Percentiles rank a stretch among this genome's conserved stretches.
Evolutionary conservation across 139 green algal genomes (phyloP).

Genomic region (Chlorella sp.): DNA sequence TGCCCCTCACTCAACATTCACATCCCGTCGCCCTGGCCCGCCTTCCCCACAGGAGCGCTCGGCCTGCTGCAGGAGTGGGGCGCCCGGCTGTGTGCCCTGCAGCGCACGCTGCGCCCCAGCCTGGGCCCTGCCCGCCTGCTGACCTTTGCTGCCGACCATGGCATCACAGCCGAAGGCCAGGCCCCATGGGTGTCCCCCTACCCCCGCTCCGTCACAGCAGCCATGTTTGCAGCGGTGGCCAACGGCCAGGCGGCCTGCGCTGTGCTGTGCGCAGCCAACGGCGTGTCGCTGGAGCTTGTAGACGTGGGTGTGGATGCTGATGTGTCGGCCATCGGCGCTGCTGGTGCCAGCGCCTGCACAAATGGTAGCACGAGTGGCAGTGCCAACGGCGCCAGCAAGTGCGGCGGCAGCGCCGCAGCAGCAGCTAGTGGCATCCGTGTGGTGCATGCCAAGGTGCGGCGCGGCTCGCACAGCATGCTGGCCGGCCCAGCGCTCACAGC

Average conservation of each 20-base stretch:
- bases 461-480: conserved; percentile 45
- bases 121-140: conserved; percentile 40
- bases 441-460: conserved; percentile 21
- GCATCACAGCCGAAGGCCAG: conserved; percentile 35
- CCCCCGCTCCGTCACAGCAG: conserved; percentile 42
- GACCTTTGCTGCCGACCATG: conserved; percentile 63
- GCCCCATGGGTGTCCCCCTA: conserved; percentile 49
- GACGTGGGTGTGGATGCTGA: conserved; percentile 56
- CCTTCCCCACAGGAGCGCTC: conserved; percentile 40
- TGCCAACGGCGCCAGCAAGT: too few relatives aligned
- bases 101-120: conserved; percentile 39
- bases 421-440: neutral
- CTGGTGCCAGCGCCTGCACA: too few relatives aligned
- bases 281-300: conserved; percentile 26
- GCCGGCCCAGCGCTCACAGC: conserved; percentile 42
- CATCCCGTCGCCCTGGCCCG: too few relatives aligned
- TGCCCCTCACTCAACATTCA: too few relatives aligned
- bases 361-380: too few relatives aligned
- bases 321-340: neutral
- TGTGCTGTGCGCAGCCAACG: conserved; percentile 45
- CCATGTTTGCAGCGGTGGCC: conserved; percentile 48
- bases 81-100: conserved; percentile 41
- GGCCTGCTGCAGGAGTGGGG: conserved; percentile 54
- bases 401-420: neutral
- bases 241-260: conserved; percentile 45